phyloP scores from a whole-genome alignment of 148 eudicot genomes.

The Camellia sinensis region DNA sequence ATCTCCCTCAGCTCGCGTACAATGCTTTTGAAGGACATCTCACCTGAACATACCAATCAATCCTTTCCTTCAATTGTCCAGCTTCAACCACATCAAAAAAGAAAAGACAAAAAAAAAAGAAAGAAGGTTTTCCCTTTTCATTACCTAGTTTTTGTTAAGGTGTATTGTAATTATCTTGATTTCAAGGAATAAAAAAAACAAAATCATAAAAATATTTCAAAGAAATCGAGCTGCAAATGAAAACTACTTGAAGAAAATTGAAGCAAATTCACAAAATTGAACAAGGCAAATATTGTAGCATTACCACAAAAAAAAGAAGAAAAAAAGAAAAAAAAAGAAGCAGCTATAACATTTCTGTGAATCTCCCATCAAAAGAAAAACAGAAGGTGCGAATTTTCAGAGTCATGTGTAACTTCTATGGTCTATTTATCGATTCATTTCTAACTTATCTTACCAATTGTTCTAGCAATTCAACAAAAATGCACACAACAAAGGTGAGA shows the following conservation, averaged over 20 bases:
- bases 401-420: background rate
- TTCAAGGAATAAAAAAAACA: background rate
- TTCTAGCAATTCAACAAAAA: background rate
- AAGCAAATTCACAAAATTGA: background rate
- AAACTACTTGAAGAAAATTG: background rate
- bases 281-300: background rate
- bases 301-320: background rate
- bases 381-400: background rate
- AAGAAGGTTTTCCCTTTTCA: background rate
- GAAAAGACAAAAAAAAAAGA: background rate
- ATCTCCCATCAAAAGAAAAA: background rate
- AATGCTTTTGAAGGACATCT: conserved; percentile 78
- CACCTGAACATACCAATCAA: conserved; percentile 13
- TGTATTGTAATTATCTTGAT: background rate
- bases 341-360: background rate
- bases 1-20: conserved; percentile 73
- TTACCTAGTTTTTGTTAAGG: background rate
- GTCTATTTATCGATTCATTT: background rate
- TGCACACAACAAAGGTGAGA: background rate
- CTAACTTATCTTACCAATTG: background rate
- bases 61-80: background rate
- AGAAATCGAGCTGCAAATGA: background rate
- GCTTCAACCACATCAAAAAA: background rate
- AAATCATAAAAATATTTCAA: background rate
- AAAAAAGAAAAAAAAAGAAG: background rate